A percentile compares a stretch with the other conserved stretches of the same genome.
phyloP scores from a whole-genome alignment of 176 grass and related monocot genomes.

The Poa pratensis region DNA sequence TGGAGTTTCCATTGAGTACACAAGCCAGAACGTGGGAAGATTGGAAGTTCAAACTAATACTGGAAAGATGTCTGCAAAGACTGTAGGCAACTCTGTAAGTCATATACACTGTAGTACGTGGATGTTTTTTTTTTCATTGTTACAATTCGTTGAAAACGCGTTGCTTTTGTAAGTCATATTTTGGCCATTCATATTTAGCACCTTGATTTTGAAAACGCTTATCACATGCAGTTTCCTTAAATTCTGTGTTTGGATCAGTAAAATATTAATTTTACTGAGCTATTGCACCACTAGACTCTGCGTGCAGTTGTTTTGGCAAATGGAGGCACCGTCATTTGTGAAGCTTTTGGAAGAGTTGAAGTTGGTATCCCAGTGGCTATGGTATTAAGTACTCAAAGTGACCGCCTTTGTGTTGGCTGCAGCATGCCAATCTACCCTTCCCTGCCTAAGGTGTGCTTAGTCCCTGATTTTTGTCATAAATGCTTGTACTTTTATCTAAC shows the following conservation, averaged over 20 bases:
- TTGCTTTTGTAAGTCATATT: too few relatives aligned
- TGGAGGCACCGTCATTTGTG: conserved; percentile 79
- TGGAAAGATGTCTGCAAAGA: conserved; percentile 76
- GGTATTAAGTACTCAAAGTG: conserved; percentile 77
- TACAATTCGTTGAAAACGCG: too few relatives aligned
- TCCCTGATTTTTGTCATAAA: conserved; percentile 22
- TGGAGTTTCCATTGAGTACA: conserved; percentile 73
- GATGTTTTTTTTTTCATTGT: conserved; percentile 8
- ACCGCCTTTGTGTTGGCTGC: conserved; percentile 84
- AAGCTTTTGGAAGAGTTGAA: conserved; percentile 88
- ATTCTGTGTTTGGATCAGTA: background rate
- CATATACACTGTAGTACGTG: conserved; percentile 17
- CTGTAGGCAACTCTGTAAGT: conserved; percentile 92
- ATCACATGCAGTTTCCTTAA: conserved; percentile 8
- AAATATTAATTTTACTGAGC: conserved; percentile 34
- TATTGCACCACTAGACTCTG: conserved; percentile 68
- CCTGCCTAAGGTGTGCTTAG: conserved; percentile 60
- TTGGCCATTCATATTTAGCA: conserved; percentile 19
- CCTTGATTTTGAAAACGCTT: conserved; percentile 31
- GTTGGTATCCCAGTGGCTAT: conserved; percentile 80
- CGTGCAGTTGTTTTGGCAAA: conserved; percentile 70
- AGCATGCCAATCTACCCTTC: conserved; percentile 90
- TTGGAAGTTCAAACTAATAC: conserved; percentile 66
- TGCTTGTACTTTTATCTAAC: conserved; percentile 36
- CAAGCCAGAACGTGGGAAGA: conserved; percentile 60